Base-by-base conservation (phyloP, 306 rosid genomes). In the Cicer arietinum region DNA sequence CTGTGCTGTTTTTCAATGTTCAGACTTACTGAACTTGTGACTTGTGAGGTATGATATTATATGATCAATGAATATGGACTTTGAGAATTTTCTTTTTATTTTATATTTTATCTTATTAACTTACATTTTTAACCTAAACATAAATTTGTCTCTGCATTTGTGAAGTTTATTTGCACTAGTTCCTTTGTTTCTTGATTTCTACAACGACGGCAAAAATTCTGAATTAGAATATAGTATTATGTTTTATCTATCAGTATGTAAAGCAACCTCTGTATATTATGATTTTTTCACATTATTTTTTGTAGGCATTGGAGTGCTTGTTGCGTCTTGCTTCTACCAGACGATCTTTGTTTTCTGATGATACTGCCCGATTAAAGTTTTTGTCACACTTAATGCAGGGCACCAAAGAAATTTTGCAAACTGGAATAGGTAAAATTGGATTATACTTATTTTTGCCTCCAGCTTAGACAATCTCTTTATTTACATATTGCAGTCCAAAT, bases 251-350 rank as follows among this genome's bases (percentile, higher is more conserved):
- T 61, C 1, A 25, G 20, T n/a, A 3, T 68, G 46, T 18, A 44
- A 44, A 37, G 73, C 10, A 66, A 42, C 65, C 73, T 53, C 9
- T 14, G 58, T 11, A 14, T 45, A 46, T 74, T 40, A 22, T 51
- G 44, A n/a, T 22, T 39, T 61, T 70, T 52, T 77, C 13, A 40
- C 52, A 54, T 61, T 60, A 17, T 43, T 46, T 40, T 63, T 65
- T 64, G 46, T 60, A 85, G 88, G 88, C 85, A 73, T 65, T 85
- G 74, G 85, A 85, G 54, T 81, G 88, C 79, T 78, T 85, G 79
- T 44, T 85, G 59, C 88, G 84, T 60, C 76, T 85, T 46, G 85
- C 88, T 39, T 85, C 88, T 70, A 46, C 81, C 6, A 78, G 88
- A 64, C 77, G 88, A 65, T 85, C 88, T 11, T 64, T 85, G 73